These are phyloP conservation scores for Cyphellophora attinorum DNA, from an alignment of 2,329 filamentous ascomycete genomes.

Conservation along the genomic window DNA sequence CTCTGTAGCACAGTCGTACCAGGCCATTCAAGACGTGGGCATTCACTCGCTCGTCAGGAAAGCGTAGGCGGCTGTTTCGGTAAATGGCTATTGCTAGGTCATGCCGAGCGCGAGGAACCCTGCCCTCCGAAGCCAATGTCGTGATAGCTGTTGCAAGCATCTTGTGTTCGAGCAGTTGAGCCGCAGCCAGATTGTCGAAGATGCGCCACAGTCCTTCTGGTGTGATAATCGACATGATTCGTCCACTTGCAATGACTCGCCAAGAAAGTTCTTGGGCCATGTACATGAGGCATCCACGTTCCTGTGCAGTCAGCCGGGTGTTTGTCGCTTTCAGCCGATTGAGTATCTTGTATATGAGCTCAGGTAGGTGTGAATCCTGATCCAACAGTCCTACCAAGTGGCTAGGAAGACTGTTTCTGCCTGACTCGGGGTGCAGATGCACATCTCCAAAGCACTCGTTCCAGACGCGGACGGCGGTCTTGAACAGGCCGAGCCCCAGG, in stretches of 20 bases:
- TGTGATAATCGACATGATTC: slow-evolving; percentile 12
- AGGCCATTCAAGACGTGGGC: slow-evolving; percentile 3
- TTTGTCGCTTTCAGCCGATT: slow-evolving; percentile 12
- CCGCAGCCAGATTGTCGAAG: slow-evolving; percentile 7
- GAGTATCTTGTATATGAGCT: slow-evolving; percentile 18
- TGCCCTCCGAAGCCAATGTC: slow-evolving; percentile 22
- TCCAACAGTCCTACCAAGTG: not conserved
- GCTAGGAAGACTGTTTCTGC: no score
- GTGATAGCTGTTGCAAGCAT: slow-evolving; percentile 18
- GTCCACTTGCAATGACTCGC: slow-evolving; percentile 8
- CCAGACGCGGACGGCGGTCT: slow-evolving; percentile 23
- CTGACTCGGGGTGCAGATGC: no score
- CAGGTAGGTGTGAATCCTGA: slow-evolving; percentile 10
- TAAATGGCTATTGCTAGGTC: slow-evolving; percentile 27
- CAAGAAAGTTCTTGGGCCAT: not conserved
- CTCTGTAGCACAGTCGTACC: slow-evolving; percentile 3
- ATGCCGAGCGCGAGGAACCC: slow-evolving; percentile 8
- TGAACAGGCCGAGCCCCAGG: slow-evolving; percentile 25
- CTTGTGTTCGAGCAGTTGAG: slow-evolving; percentile 2
- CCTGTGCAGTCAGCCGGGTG: not conserved
- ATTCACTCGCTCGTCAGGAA: slow-evolving; percentile 1
- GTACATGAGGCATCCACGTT: not conserved
- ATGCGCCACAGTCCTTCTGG: slow-evolving; percentile 11
- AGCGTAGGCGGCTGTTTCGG: slow-evolving; percentile 26
- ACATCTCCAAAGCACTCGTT: slow-evolving; percentile 12